phyloP scores from a whole-genome alignment of 495 filamentous ascomycete species.

The Talaromyces proteolyticus region DNA sequence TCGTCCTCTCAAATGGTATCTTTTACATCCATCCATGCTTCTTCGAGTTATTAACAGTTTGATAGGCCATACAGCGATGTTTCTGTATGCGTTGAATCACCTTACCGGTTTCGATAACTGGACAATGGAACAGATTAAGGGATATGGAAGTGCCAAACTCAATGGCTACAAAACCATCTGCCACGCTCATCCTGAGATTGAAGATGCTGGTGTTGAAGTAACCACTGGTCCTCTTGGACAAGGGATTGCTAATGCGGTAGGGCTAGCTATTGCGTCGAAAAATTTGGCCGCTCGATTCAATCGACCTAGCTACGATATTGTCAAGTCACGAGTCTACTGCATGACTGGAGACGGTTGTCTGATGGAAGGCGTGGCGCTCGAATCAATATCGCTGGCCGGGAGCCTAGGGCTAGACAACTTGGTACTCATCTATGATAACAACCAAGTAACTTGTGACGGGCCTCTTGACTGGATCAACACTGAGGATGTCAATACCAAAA shows the following conservation, averaged over 20 bases:
- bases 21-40: not conserved
- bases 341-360: conserved; percentile 51
- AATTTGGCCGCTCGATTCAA: conserved; percentile 46
- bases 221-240: conserved; percentile 54
- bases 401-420: conserved; percentile 45
- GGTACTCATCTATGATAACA: conserved; percentile 50
- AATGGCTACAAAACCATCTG: conserved; percentile 25
- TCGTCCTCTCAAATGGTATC: conserved; percentile 64
- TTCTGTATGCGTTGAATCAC: conserved; percentile 42
- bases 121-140: conserved; percentile 43
- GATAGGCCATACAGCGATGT: conserved; percentile 39
- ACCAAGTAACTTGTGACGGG: conserved; percentile 35
- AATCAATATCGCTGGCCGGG: conserved; percentile 47
- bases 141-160: conserved; percentile 34
- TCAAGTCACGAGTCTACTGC: conserved; percentile 42
- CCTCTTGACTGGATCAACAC: conserved; percentile 30
- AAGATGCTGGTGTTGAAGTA: conserved; percentile 45
- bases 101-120: conserved; percentile 41
- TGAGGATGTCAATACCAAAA: conserved; percentile 46
- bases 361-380: conserved; percentile 48
- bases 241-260: conserved; percentile 52
- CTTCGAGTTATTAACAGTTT: not conserved
- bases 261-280: conserved; percentile 49
- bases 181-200: conserved; percentile 48
- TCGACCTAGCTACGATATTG: conserved; percentile 33